Evolutionary conservation across 768 basidiomycete genomes (phyloP), one percentile per base, ranked within the genome.

Genomic region (Tulasnella calospora): DNA sequence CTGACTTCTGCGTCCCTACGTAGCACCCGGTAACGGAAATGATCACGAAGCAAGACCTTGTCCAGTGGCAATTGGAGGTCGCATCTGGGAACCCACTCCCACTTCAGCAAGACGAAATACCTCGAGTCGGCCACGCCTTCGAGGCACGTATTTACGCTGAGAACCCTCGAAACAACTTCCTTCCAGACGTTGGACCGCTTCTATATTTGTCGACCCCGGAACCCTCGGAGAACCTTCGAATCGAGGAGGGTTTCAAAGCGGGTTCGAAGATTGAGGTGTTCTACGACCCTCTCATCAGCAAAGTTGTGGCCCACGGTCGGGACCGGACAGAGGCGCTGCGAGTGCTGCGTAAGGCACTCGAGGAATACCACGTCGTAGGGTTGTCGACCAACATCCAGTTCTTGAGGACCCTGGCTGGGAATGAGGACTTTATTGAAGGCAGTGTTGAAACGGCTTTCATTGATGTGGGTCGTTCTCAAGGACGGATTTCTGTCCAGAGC

Each of bases 91-190:
- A 97, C 83, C 88, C 90, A 0, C 88, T 98, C 38, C 94, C 94
- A 13, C 87, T 97, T 38, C 82, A 84, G 0, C 96, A 98, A 83
- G 87, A 89, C 0, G 85, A 90, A 21, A 92, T 98, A 77, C 94
- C 94, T 1, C 91, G 95, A 74, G 90, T 93, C 0, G 96, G 96
- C 7, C 96, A 97, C 80, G 94, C 95, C 0, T 97, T 97, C 81
- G 96, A 97, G 84, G 95, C 94, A 9, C 90, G 96, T 69, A 96
- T 98, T 79, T 98, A 98, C 82, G 96, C 96, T 2, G 96, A 98
- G 84, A 94, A 95, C 81, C 96, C 96, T 30, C 90, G 94, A 79
- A 95, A 96, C 83, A 89, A 94, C 83, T 98, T 98, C 86, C 87
- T 97, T 7, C 96, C 96, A 0, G 96, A 98, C 82, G 96, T 94